A percentile compares a stretch with the other conserved stretches of the same genome.
Evolutionary conservation across 2,329 filamentous ascomycete genomes (phyloP).

Genomic region (Magnaporthales sp.): DNA sequence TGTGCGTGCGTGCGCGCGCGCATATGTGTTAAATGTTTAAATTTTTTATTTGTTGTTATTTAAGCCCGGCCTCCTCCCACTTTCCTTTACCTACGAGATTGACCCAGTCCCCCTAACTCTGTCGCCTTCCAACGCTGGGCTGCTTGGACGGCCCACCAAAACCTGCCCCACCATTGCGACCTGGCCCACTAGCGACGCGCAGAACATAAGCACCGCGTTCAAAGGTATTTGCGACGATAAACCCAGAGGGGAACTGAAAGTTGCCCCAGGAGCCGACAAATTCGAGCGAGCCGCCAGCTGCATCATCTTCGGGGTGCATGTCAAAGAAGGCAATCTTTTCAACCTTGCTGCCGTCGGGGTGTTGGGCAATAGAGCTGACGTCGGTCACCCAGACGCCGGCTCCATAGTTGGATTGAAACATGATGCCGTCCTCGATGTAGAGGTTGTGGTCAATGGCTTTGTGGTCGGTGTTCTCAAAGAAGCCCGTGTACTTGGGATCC

Average conservation of each 20-base stretch:
- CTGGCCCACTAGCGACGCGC: neutral
- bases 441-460: slow-evolving; percentile 35
- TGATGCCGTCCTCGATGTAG: slow-evolving; percentile 28
- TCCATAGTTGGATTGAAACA: slow-evolving; percentile 37
- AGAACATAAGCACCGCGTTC: slow-evolving; percentile 27
- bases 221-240: slow-evolving; percentile 37
- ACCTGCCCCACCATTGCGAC: neutral
- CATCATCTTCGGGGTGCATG: slow-evolving; percentile 37
- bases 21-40: too few relatives aligned
- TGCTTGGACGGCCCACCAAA: neutral
- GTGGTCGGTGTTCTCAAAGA: slow-evolving; percentile 28
- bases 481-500: slow-evolving; percentile 29
- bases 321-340: slow-evolving; percentile 37
- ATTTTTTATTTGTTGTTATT: too few relatives aligned
- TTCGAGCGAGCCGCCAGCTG: slow-evolving; percentile 23
- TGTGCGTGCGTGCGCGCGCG: too few relatives aligned
- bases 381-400: slow-evolving; percentile 29
- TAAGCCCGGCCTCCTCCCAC: too few relatives aligned
- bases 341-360: slow-evolving; percentile 29
- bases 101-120: too few relatives aligned
- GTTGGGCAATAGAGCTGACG: slow-evolving; percentile 19
- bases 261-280: slow-evolving; percentile 34
- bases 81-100: neutral
- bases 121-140: neutral
- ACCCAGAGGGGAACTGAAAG: slow-evolving; percentile 27